Evolutionary conservation across 257 asterid genomes (phyloP).

Genomic region (Phtheirospermum japonicum): DNA sequence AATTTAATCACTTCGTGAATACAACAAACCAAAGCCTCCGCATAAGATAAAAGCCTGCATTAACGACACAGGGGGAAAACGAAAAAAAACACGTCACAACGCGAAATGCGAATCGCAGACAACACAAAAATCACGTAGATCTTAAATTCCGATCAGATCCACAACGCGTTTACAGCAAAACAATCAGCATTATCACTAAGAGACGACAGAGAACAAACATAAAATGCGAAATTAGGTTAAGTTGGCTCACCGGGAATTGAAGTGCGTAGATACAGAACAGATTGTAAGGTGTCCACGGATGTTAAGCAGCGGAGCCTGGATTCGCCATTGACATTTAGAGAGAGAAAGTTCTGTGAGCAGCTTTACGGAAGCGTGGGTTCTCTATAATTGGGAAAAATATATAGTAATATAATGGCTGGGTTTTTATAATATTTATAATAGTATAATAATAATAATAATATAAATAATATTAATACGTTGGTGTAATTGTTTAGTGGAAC

Average conservation of each 20-base stretch:
- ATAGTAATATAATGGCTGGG: conserved; percentile 24
- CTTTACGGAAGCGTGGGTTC: conserved; percentile 42
- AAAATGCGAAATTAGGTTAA: conserved; percentile 14
- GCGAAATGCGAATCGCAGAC: conserved; percentile 25
- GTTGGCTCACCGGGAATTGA: conserved; percentile 36
- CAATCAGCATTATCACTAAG: conserved; percentile 30
- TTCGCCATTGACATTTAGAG: conserved; percentile 55
- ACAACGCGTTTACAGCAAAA: conserved; percentile 20
- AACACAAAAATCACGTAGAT: conserved; percentile 29
- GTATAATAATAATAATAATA: background rate
- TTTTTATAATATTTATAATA: background rate
- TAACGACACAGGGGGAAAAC: conserved; percentile 21
- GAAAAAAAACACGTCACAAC: conserved; percentile 17
- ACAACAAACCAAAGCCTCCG: conserved; percentile 36
- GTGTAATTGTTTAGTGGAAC: conserved; percentile 20
- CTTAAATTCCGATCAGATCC: conserved; percentile 74
- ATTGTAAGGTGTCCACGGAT: conserved; percentile 28
- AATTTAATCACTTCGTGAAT: conserved; percentile 11
- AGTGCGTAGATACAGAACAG: conserved; percentile 21
- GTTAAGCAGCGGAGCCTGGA: conserved; percentile 42
- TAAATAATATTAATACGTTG: background rate
- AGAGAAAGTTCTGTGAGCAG: conserved; percentile 40
- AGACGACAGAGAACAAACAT: background rate
- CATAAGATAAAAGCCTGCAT: conserved; percentile 53
- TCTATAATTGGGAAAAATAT: conserved; percentile 37